Evolutionary conservation across 2,329 filamentous ascomycete species (phyloP).

Genomic region (Diaporthe nobilis): DNA sequence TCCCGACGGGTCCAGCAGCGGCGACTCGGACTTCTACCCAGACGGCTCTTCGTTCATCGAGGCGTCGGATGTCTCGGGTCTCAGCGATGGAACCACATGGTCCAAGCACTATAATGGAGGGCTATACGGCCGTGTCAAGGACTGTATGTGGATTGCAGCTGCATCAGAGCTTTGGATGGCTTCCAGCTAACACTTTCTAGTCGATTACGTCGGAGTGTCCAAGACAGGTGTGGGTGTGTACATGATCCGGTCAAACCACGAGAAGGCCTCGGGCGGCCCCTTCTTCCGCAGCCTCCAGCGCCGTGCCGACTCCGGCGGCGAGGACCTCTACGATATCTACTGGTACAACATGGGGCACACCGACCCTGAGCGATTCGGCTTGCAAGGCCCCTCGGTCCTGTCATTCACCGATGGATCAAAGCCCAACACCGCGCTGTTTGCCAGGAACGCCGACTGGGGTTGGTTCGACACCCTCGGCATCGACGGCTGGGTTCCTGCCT

Average conservation of each 20-base stretch:
- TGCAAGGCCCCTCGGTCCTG: conserved; percentile 57
- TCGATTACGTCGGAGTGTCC: conserved; percentile 55
- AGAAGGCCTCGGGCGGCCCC: conserved; percentile 56
- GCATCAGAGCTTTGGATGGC: fast-evolving
- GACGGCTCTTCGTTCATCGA: conserved; percentile 53
- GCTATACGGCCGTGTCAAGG: conserved; percentile 55
- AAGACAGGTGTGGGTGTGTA: conserved; percentile 54
- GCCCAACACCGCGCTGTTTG: conserved; percentile 54
- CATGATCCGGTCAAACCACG: conserved; percentile 57
- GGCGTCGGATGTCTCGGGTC: conserved; percentile 48
- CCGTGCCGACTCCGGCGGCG: conserved; percentile 52
- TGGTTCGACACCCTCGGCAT: conserved; percentile 52
- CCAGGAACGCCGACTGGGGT: conserved; percentile 53
- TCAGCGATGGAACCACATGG: conserved; percentile 52
- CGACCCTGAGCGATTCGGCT: conserved; percentile 56
- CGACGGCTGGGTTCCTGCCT: conserved; percentile 50
- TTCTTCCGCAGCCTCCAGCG: conserved; percentile 58
- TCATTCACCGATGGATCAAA: conserved; percentile 55
- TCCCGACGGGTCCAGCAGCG: neutral
- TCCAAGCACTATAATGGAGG: conserved; percentile 58
- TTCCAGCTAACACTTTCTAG: conserved; percentile 42
- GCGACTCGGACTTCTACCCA: conserved; percentile 50
- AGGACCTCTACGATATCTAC: conserved; percentile 59
- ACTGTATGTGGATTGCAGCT: conserved; percentile 43
- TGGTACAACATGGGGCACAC: conserved; percentile 60